These are phyloP conservation scores for Dactylellina haptotyla DNA, from an alignment of 2,329 filamentous ascomycete genomes.

Conservation along the genomic window DNA sequence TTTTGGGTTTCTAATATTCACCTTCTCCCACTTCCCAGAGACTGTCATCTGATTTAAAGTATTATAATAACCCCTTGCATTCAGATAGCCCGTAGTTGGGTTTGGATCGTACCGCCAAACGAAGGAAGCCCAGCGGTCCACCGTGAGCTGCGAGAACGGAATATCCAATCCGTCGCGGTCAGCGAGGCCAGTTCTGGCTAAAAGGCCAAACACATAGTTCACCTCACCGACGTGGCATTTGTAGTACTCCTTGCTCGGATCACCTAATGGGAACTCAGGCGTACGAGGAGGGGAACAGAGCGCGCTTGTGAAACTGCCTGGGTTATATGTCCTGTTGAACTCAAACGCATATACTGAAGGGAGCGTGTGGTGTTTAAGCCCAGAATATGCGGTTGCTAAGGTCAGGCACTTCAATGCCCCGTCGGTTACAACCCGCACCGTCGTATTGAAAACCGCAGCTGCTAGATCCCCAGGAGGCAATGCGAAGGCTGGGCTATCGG, in stretches of 20 bases:
- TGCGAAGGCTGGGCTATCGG: constrained; percentile 53
- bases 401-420: constrained; percentile 60
- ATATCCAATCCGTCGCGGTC: constrained; percentile 62
- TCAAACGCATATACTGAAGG: constrained; percentile 60
- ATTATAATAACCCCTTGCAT: constrained; percentile 58
- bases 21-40: constrained; percentile 58
- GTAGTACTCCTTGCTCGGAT: constrained; percentile 61
- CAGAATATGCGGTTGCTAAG: constrained; percentile 60
- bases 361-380: constrained; percentile 59
- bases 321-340: constrained; percentile 63
- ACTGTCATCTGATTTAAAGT: constrained; percentile 58
- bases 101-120: constrained; percentile 60
- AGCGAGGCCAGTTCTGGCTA: constrained; percentile 58
- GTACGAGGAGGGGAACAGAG: constrained; percentile 59
- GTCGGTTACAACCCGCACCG: constrained; percentile 59
- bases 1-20: constrained; percentile 17
- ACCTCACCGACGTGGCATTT: constrained; percentile 64
- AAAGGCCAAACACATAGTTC: constrained; percentile 61
- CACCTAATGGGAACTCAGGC: constrained; percentile 58
- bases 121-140: constrained; percentile 61
- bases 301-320: constrained; percentile 58
- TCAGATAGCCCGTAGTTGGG: constrained; percentile 58
- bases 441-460: constrained; percentile 59
- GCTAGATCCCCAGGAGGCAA: constrained; percentile 45
- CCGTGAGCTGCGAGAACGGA: constrained; percentile 59